Conservation (phyloP, 2,329 filamentous ascomycete species). For the Corinectria fuckeliana region DNA sequence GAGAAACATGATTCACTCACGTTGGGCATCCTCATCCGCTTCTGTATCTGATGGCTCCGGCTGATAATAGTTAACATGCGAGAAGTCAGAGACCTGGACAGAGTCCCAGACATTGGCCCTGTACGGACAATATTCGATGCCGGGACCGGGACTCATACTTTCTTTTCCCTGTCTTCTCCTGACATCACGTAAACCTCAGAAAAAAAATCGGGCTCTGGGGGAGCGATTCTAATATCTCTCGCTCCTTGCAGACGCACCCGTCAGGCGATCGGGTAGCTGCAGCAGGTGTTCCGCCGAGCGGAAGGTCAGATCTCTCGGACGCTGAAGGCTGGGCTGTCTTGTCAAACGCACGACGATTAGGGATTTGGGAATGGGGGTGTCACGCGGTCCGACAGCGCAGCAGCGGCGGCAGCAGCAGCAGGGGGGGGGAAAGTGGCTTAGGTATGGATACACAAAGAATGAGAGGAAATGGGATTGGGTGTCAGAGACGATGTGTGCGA, state of each 20-base stretch:
- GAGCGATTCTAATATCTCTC: constrained; percentile 42
- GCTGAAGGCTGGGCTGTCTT: constrained; percentile 29
- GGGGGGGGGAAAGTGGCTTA: constrained; percentile 29
- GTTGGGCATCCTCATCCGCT: constrained; percentile 40
- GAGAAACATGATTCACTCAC: too few relatives aligned
- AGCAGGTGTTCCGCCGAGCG: constrained; percentile 38
- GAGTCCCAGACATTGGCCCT: constrained; percentile 47
- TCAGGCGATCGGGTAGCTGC: constrained; percentile 45
- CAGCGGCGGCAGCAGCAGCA: too few relatives aligned
- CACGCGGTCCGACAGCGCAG: constrained; percentile 37
- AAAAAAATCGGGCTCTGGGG: constrained; percentile 29
- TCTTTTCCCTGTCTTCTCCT: constrained; percentile 38
- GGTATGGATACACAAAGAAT: constrained; percentile 24
- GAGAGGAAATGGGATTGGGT: constrained; percentile 26
- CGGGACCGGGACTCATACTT: constrained; percentile 52
- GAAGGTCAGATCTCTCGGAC: constrained; percentile 33
- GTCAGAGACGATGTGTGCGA: constrained; percentile 36
- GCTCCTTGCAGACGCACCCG: constrained; percentile 42
- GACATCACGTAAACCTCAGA: constrained; percentile 36
- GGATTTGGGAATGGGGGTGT: constrained; percentile 31
- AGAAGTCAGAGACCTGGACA: constrained; percentile 52
- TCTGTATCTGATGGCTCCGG: constrained; percentile 48
- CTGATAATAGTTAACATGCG: constrained; percentile 48
- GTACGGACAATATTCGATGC: constrained; percentile 48
- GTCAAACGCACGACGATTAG: constrained; percentile 23